These are phyloP conservation scores for Camellia lanceoleosa DNA, from an alignment of 148 eudicot genomes.

Conservation along the genomic window DNA sequence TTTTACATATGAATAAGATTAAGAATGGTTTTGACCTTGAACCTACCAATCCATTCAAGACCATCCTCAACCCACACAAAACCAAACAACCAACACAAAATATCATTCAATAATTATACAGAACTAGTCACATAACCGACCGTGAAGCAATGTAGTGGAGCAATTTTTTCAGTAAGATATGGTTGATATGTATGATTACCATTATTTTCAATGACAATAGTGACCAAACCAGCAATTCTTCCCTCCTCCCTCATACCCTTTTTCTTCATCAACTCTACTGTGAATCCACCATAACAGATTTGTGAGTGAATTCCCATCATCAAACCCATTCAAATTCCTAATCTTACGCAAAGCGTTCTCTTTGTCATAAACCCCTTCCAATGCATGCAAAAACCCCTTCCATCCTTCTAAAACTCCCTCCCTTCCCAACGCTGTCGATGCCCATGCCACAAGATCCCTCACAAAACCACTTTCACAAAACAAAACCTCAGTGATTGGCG, in stretches of 20 bases:
- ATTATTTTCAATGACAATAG: conserved; percentile 40
- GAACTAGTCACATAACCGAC: too few species aligned
- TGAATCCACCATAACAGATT: conserved; percentile 90
- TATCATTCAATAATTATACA: too few species aligned
- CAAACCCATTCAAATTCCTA: conserved; percentile 54
- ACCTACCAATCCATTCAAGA: too few species aligned
- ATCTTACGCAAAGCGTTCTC: conserved; percentile 47
- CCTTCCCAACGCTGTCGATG: conserved; percentile 60
- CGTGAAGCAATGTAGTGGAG: too few species aligned
- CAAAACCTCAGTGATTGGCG: conserved; percentile 64
- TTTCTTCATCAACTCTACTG: conserved; percentile 56
- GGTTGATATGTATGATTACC: too few species aligned
- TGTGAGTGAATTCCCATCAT: conserved; percentile 77
- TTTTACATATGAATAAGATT: too few species aligned
- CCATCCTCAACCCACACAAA: too few species aligned
- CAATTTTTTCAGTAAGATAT: too few species aligned
- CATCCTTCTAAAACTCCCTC: conserved; percentile 85
- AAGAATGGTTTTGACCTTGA: too few species aligned
- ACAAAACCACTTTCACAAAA: conserved; percentile 60
- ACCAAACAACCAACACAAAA: too few species aligned
- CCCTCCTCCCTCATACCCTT: conserved; percentile 25
- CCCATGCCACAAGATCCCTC: conserved; percentile 70
- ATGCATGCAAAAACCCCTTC: conserved; percentile 78
- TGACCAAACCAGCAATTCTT: conserved; percentile 55
- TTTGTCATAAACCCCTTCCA: conserved; percentile 71